Conservation (phyloP, 2,329 filamentous ascomycete species). For the Ophioceras dolichostomum region DNA sequence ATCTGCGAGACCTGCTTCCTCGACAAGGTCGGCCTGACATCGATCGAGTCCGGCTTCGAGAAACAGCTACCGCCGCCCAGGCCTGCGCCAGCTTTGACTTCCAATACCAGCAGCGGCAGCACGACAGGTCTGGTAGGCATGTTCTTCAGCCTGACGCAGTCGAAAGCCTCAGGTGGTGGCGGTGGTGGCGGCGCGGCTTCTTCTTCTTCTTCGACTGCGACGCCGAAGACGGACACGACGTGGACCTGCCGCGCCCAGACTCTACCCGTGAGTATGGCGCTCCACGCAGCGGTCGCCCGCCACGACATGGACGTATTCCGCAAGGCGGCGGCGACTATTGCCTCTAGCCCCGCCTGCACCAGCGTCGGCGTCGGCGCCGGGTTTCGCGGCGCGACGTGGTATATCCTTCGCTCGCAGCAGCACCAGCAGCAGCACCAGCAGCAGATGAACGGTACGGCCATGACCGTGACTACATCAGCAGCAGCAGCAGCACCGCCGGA, state of each 20-base stretch:
- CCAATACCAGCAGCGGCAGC: no score
- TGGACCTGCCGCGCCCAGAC: neutral
- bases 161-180: no score
- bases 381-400: neutral
- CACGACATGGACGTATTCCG: neutral
- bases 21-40: conserved; percentile 1
- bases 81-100: no score
- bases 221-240: neutral
- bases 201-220: no score
- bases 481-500: neutral
- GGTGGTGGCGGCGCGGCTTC: no score
- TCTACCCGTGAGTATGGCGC: neutral
- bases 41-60: neutral
- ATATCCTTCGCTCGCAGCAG: no score
- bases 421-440: no score
- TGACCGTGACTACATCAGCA: no score
- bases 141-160: neutral
- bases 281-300: neutral
- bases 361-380: neutral
- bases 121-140: neutral
- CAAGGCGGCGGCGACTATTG: neutral
- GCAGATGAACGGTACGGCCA: neutral
- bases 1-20: neutral
- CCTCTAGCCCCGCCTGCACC: neutral
- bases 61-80: neutral